These are phyloP conservation scores for Dactylellina leptospora DNA, from an alignment of 2,329 filamentous ascomycete species.

Conservation along the genomic window DNA sequence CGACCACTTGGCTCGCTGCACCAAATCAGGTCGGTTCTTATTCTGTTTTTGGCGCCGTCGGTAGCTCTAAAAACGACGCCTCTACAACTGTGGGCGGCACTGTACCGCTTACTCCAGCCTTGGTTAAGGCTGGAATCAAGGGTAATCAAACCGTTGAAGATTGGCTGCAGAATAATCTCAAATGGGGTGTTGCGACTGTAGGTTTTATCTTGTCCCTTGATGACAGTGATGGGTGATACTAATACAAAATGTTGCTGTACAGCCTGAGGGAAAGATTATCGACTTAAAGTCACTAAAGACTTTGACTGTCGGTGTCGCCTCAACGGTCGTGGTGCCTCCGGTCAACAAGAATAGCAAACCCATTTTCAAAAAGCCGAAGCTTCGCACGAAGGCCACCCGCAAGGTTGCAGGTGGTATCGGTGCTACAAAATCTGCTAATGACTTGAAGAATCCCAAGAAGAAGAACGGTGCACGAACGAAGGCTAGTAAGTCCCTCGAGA, in stretches of 20 bases:
- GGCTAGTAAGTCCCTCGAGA: too few relatives aligned
- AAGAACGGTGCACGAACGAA: too few relatives aligned
- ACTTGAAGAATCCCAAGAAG: slow-evolving; percentile 13
- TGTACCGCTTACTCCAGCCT: slow-evolving; percentile 21
- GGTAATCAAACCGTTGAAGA: slow-evolving; percentile 5
- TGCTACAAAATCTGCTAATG: not conserved
- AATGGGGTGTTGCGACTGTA: slow-evolving; percentile 29
- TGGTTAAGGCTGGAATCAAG: slow-evolving; percentile 23
- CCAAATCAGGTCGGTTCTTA: slow-evolving; percentile 20
- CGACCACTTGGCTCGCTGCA: slow-evolving; percentile 16
- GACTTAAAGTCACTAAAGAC: slow-evolving; percentile 32
- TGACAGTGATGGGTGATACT: not conserved
- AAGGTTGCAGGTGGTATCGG: slow-evolving; percentile 10
- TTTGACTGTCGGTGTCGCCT: slow-evolving; percentile 37
- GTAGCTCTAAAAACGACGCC: not conserved
- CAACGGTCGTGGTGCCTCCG: slow-evolving; percentile 13
- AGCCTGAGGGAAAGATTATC: slow-evolving; percentile 19
- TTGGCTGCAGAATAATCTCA: slow-evolving; percentile 25
- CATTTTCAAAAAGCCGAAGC: not conserved
- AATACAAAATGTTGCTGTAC: not conserved
- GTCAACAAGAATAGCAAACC: slow-evolving; percentile 19
- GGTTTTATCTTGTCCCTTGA: not conserved
- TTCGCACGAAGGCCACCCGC: slow-evolving; percentile 2
- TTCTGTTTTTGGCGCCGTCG: slow-evolving; percentile 22
- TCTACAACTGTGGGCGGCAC: slow-evolving; percentile 23